Conservation (phyloP, 106 monocot species). For the Acanthochlamys bracteata region DNA sequence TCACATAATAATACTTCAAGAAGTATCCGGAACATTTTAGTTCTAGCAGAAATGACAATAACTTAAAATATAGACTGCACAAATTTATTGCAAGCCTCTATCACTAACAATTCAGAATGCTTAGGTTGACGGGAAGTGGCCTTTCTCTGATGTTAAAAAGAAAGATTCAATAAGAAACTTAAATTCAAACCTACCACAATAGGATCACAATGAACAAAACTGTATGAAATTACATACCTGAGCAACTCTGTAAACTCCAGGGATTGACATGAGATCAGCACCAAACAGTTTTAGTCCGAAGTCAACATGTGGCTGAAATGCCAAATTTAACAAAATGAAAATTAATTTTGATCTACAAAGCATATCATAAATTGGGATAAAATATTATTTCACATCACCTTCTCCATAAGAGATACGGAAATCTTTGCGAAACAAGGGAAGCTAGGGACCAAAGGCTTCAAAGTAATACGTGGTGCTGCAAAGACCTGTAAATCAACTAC, state of each 20-base stretch:
- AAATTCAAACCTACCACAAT: too few species aligned
- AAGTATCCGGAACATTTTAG: too few species aligned
- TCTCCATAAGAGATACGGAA: constrained; percentile 52
- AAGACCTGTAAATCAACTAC: constrained; percentile 54
- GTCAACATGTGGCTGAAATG: constrained; percentile 53
- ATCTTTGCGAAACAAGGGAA: constrained; percentile 58
- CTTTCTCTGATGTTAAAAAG: too few species aligned
- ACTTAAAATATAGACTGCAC: too few species aligned
- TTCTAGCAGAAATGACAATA: too few species aligned
- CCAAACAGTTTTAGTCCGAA: constrained; percentile 52
- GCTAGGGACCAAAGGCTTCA: constrained; percentile 48
- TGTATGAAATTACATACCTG: constrained; percentile 17
- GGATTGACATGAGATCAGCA: constrained; percentile 53
- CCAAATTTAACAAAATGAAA: neutral
- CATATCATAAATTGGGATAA: neutral
- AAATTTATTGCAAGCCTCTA: too few species aligned
- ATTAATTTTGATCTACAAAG: neutral
- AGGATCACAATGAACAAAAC: too few species aligned
- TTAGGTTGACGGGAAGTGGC: too few species aligned
- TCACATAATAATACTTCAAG: too few species aligned
- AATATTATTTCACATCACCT: constrained; percentile 15
- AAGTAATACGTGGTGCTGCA: constrained; percentile 42
- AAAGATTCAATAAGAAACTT: too few species aligned
- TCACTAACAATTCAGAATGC: too few species aligned
- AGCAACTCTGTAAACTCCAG: constrained; percentile 39